Conservation (phyloP, 257 asterid genomes). For the Scutellaria galericulata region DNA sequence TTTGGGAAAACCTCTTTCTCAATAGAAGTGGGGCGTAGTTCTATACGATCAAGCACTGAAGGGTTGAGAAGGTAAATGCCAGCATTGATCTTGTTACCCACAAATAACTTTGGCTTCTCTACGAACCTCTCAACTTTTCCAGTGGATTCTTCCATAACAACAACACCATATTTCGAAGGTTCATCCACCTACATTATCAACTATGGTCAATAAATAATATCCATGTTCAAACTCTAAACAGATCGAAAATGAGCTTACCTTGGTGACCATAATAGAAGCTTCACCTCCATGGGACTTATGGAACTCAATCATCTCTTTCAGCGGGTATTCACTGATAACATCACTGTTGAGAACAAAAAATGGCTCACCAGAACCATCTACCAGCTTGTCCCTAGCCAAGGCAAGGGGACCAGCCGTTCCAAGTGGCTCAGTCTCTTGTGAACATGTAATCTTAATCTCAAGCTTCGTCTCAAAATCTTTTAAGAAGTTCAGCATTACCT, state of each 20-base stretch:
- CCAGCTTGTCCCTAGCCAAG: conserved; percentile 89
- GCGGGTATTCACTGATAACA: conserved; percentile 91
- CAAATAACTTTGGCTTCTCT: conserved; percentile 92
- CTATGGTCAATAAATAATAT: not conserved
- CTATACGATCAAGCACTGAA: conserved; percentile 81
- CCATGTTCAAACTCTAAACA: not conserved
- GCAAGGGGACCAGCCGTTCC: conserved; percentile 99
- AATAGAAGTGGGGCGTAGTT: conserved; percentile 90
- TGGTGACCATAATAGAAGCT: conserved; percentile 95
- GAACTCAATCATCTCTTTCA: conserved; percentile 83
- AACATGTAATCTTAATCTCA: conserved; percentile 89
- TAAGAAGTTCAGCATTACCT: conserved; percentile 95
- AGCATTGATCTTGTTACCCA: conserved; percentile 96
- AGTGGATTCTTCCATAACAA: conserved; percentile 71
- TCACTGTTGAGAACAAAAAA: conserved; percentile 97
- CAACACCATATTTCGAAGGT: conserved; percentile 93
- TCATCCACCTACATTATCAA: conserved; percentile 72
- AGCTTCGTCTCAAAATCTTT: conserved; percentile 93
- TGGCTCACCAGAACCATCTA: conserved; percentile 85
- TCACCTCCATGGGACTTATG: conserved; percentile 97
- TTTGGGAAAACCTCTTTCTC: conserved; percentile 92
- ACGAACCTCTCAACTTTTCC: conserved; percentile 91
- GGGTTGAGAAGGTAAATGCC: conserved; percentile 91
- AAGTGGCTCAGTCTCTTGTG: conserved; percentile 97
- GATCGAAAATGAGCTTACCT: conserved; percentile 42